Conservation (phyloP, 495 filamentous ascomycete genomes). For the Aspergillus conjunctus region DNA sequence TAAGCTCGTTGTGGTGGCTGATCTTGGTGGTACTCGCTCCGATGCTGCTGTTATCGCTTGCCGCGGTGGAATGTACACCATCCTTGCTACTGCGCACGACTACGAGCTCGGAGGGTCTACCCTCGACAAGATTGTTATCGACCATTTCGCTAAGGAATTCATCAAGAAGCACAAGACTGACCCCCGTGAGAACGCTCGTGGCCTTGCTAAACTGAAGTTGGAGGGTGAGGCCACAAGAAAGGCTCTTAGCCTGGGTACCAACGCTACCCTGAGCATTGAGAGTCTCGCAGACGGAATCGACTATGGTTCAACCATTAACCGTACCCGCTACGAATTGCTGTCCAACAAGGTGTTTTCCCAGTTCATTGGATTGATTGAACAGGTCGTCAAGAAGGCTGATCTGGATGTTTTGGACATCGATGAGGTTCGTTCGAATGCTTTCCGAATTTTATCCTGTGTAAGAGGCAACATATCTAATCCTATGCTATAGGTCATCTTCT, state of each 20-base stretch:
- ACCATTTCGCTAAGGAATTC: constrained; percentile 98
- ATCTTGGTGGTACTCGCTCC: constrained; percentile 89
- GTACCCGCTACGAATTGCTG: constrained; percentile 90
- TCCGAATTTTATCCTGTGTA: background rate
- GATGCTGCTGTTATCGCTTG: constrained; percentile 89
- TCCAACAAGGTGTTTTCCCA: constrained; percentile 79
- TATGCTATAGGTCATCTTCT: constrained; percentile 71
- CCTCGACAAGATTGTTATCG: constrained; percentile 86
- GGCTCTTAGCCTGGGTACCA: constrained; percentile 81
- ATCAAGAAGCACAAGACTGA: constrained; percentile 91
- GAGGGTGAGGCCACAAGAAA: constrained; percentile 90
- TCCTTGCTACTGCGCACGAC: constrained; percentile 91
- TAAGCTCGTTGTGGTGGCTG: constrained; percentile 89
- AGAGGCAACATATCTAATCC: constrained; percentile 1
- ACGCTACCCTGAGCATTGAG: constrained; percentile 89
- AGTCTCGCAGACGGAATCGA: constrained; percentile 84
- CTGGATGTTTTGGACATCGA: constrained; percentile 92
- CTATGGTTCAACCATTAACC: constrained; percentile 87
- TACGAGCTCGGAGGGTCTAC: constrained; percentile 83
- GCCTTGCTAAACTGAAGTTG: constrained; percentile 87
- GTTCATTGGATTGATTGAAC: constrained; percentile 81
- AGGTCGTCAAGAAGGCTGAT: constrained; percentile 85
- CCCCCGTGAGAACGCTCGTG: constrained; percentile 75
- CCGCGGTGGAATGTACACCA: constrained; percentile 93
- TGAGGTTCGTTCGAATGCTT: constrained; percentile 52